Evolutionary conservation across 805 yeast species (phyloP), one percentile per base, ranked within the genome.

Genomic region (Hanseniaspora lachancei): DNA sequence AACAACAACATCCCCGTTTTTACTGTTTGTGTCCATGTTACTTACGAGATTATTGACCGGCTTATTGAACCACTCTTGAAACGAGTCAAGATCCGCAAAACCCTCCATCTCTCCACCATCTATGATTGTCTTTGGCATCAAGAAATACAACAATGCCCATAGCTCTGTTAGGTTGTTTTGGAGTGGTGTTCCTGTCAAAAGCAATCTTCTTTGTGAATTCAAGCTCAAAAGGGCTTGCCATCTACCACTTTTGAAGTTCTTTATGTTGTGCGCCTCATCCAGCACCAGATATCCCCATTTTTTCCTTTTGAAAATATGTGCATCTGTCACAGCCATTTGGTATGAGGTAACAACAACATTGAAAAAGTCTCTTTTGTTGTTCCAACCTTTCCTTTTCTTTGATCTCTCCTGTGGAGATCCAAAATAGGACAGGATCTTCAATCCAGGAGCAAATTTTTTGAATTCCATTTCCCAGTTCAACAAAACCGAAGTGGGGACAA

Each of bases 381-480:
- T 91, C 99, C 99, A 93, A 2, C 99, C 99, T 60, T 84, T 84
- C 63, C 99, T 80, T 66, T 93, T 93, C 60, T 87, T 93, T 49
- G 89, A 89, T 65, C 99, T 82, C 67, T 93, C 97, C 63, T 87
- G 95, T 0, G 97, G 98, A 16, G 95, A 82, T 0, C 99, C 99
- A 64, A 91, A 93, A 68, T 93, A 93, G 0, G 97, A 93, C 66
- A 93, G 66, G 2, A 93, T 93, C 68, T 95, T 91, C 68, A 93
- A 85, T 0, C 98, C 99, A 0, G 99, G 99, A 0, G 97, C 97
- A 74, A 93, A 93, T 63, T 95, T 80, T 64, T 95, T 93, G 71
- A 93, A 89, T 65, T 93, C 99, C 97, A 95, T 91, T 68, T 93
- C 99, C 99, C 99, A 93, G 65, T 93, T 93, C 54, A 93, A 78